Conservation (phyloP, 257 asterid species). For the Henckelia pumila region DNA sequence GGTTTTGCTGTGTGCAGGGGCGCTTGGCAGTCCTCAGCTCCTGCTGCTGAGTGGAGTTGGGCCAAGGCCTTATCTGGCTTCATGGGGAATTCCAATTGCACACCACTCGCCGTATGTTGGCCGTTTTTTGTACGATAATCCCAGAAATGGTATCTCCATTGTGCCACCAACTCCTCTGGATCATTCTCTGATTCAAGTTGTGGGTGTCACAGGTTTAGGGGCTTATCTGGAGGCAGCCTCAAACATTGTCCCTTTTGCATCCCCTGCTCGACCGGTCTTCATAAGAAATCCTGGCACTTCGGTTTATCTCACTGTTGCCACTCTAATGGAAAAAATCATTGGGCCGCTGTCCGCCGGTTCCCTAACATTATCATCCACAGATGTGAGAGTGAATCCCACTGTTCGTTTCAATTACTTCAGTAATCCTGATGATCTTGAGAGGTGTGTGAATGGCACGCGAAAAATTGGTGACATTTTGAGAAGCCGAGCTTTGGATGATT, state of each 20-base stretch:
- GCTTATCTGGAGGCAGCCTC: constrained; percentile 86
- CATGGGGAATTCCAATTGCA: constrained; percentile 82
- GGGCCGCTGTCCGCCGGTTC: constrained; percentile 79
- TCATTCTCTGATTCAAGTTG: constrained; percentile 81
- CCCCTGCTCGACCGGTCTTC: constrained; percentile 52
- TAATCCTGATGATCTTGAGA: constrained; percentile 45
- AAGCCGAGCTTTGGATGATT: constrained; percentile 1
- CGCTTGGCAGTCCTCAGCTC: constrained; percentile 89
- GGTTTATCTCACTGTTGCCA: constrained; percentile 69
- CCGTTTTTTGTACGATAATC: constrained; percentile 75
- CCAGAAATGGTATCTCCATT: constrained; percentile 88
- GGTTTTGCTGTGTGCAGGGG: constrained; percentile 74
- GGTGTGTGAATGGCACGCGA: constrained; percentile 67
- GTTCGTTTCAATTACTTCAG: constrained; percentile 81
- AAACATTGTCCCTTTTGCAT: constrained; percentile 65
- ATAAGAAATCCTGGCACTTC: constrained; percentile 43
- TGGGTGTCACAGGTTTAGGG: constrained; percentile 69
- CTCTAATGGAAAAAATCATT: constrained; percentile 76
- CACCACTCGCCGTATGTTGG: constrained; percentile 76
- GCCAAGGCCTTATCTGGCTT: constrained; percentile 70
- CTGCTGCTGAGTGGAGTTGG: constrained; percentile 85
- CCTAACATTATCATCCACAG: constrained; percentile 70
- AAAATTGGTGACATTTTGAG: constrained; percentile 55
- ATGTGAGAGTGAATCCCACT: constrained; percentile 59
- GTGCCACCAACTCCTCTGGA: constrained; percentile 70